phyloP scores from a whole-genome alignment of 495 filamentous ascomycete genomes.

The Acidiella bohemica region DNA sequence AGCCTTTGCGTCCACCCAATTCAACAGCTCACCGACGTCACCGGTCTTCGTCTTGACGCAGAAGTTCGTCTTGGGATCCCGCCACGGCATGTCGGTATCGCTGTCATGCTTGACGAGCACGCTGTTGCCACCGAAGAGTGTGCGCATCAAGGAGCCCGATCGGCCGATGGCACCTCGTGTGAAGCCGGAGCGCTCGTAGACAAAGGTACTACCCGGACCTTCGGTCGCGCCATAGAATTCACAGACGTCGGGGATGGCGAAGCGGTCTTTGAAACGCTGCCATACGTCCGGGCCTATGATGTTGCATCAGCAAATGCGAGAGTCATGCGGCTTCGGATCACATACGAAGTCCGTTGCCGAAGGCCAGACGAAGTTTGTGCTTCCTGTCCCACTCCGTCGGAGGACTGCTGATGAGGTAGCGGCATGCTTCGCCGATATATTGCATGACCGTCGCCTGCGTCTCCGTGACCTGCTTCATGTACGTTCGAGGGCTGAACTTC shows the following conservation, averaged over 20 bases:
- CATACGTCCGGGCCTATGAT: conserved; percentile 46
- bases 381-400: conserved; percentile 60
- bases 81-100: conserved; percentile 53
- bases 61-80: conserved; percentile 59
- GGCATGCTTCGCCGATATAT: conserved; percentile 90
- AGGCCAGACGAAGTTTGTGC: conserved; percentile 65
- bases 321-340: background rate
- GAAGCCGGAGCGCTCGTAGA: conserved; percentile 62
- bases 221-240: conserved; percentile 93
- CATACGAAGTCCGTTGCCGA: conserved; percentile 84
- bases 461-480: conserved; percentile 66
- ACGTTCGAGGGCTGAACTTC: conserved; percentile 68
- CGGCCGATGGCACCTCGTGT: conserved; percentile 70
- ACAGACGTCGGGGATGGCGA: conserved; percentile 61
- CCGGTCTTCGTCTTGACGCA: conserved; percentile 47
- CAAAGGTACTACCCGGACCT: conserved; percentile 58
- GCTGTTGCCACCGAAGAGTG: conserved; percentile 38
- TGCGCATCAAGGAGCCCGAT: conserved; percentile 36
- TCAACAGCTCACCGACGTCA: conserved; percentile 71
- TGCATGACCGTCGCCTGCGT: conserved; percentile 71
- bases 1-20: conserved; percentile 52
- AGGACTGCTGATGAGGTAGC: conserved; percentile 70
- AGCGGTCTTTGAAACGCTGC: conserved; percentile 75
- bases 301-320: background rate
- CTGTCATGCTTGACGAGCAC: conserved; percentile 60